Percentiles rank a stretch among this genome's conserved stretches.
Conservation (phyloP, 2,329 filamentous ascomycete species). For the Paraphaeosphaeria minitans region DNA sequence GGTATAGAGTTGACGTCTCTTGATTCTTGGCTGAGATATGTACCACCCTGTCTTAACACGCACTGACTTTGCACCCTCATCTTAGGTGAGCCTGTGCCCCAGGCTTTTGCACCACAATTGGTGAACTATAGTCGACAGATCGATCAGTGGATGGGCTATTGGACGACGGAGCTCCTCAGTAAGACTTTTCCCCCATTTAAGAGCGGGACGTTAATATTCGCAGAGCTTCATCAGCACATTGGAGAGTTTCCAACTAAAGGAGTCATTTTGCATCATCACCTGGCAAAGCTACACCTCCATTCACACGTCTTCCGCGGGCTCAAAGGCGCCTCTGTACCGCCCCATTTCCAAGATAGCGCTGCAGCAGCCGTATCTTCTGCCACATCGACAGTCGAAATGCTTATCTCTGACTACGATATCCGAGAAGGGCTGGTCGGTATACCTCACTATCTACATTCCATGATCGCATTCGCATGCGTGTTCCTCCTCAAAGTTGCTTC, state of each 20-base stretch:
- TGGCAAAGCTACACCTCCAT: slow-evolving; percentile 60
- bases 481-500: slow-evolving; percentile 57
- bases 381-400: slow-evolving; percentile 52
- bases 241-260: slow-evolving; percentile 57
- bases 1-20: too few relatives aligned
- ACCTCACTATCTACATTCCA: slow-evolving; percentile 58
- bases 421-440: slow-evolving; percentile 51
- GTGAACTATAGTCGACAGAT: slow-evolving; percentile 47
- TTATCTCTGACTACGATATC: slow-evolving; percentile 52
- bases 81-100: slow-evolving; percentile 51
- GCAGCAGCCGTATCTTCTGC: slow-evolving; percentile 56
- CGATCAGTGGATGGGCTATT: slow-evolving; percentile 59
- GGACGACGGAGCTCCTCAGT: slow-evolving; percentile 53
- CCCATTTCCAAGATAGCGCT: slow-evolving; percentile 54
- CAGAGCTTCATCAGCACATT: slow-evolving; percentile 53
- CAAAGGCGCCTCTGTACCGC: slow-evolving; percentile 54
- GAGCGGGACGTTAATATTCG: slow-evolving; percentile 23
- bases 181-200: slow-evolving; percentile 19
- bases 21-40: too few relatives aligned
- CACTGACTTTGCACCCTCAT: too few relatives aligned
- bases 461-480: slow-evolving; percentile 60
- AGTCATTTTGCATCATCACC: slow-evolving; percentile 59
- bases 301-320: slow-evolving; percentile 55
- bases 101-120: slow-evolving; percentile 59
- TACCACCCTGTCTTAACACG: too few relatives aligned